Conservation (phyloP, 257 asterid genomes). For the Marsdenia floribunda region DNA sequence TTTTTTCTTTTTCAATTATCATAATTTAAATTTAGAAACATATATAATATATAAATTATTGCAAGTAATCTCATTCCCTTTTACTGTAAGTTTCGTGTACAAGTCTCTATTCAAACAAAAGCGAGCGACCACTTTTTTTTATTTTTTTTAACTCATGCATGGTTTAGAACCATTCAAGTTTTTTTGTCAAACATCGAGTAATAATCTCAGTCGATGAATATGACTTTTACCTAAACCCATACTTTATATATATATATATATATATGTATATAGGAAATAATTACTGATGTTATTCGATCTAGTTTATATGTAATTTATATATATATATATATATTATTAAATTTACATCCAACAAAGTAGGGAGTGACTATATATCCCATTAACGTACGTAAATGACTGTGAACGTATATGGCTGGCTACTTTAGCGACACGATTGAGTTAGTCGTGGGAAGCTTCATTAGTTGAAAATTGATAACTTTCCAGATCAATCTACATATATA, state of each 20-base stretch:
- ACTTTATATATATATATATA: no score
- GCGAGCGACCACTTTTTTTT: not conserved
- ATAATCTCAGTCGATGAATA: not conserved
- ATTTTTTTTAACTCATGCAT: not conserved
- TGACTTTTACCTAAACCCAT: conserved; percentile 3
- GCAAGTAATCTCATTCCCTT: not conserved
- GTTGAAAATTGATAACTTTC: not conserved
- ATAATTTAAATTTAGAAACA: no score
- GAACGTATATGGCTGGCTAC: no score
- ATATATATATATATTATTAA: no score
- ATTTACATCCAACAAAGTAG: not conserved
- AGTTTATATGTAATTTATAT: no score
- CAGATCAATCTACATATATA: not conserved
- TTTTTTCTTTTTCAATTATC: no score
- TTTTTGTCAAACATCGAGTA: not conserved
- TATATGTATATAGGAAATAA: no score
- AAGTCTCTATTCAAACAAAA: not conserved
- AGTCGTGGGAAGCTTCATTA: conserved; percentile 1
- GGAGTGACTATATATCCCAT: not conserved
- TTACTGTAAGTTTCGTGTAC: not conserved
- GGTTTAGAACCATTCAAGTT: not conserved
- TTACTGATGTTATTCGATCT: not conserved
- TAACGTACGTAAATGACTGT: not conserved
- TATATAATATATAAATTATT: no score
- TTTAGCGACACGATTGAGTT: no score